phyloP scores from a whole-genome alignment of 2,329 filamentous ascomycete species.

The Aspergillus transmontanensis region DNA sequence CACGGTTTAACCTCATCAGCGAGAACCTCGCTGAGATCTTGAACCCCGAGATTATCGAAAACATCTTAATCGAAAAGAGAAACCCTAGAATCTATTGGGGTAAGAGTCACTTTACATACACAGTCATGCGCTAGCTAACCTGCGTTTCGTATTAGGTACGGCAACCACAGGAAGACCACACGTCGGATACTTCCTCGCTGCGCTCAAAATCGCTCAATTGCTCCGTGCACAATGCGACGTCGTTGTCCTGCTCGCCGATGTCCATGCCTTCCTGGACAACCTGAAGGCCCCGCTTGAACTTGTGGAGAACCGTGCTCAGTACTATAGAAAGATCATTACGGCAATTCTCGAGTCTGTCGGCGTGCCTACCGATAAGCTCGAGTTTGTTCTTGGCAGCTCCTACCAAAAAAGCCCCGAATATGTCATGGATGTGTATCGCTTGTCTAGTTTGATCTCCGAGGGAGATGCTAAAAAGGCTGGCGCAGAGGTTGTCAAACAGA shows the following conservation, averaged over 20 bases:
- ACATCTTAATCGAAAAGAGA: constrained; percentile 30
- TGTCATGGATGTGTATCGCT: constrained; percentile 83
- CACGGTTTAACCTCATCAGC: constrained; percentile 71
- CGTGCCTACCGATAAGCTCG: constrained; percentile 75
- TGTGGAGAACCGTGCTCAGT: constrained; percentile 77
- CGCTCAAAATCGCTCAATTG: constrained; percentile 87
- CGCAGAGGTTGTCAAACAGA: constrained; percentile 93
- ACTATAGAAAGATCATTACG: constrained; percentile 78
- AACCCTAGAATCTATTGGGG: constrained; percentile 39
- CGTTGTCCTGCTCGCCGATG: constrained; percentile 69
- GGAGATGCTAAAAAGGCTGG: constrained; percentile 88
- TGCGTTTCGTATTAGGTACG: constrained; percentile 50
- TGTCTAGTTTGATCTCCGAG: constrained; percentile 61
- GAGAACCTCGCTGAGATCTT: constrained; percentile 81
- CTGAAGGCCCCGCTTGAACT: constrained; percentile 80
- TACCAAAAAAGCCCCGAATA: constrained; percentile 73
- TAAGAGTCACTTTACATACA: constrained; percentile 12
- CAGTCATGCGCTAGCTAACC: not conserved
- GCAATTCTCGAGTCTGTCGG: constrained; percentile 74
- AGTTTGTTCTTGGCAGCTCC: constrained; percentile 80
- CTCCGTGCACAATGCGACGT: constrained; percentile 82
- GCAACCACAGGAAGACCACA: constrained; percentile 87
- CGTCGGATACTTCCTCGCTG: constrained; percentile 82
- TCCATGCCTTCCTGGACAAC: constrained; percentile 58
- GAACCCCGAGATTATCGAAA: constrained; percentile 61